Conservation (phyloP, 345 rosid species). For the Arabis alpina region DNA sequence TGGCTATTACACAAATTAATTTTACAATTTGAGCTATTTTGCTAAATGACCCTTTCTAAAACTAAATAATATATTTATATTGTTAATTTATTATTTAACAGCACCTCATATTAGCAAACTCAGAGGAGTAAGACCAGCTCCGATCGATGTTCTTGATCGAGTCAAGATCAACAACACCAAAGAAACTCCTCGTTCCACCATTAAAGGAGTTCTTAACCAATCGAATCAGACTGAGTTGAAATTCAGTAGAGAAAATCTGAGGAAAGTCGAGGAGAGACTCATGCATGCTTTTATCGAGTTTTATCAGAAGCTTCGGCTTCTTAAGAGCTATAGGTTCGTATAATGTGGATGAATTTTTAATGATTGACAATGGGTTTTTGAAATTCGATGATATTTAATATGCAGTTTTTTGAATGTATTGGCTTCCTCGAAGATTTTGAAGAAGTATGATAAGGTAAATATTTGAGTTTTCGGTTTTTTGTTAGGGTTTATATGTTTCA, state of each 20-base stretch:
- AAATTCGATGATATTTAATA: not conserved
- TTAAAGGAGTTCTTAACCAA: constrained; percentile 54
- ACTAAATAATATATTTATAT: no score
- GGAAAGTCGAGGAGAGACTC: constrained; percentile 57
- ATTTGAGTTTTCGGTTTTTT: constrained; percentile 11
- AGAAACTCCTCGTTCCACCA: constrained; percentile 76
- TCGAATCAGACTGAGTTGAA: constrained; percentile 47
- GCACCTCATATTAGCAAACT: constrained; percentile 10
- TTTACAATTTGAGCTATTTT: no score
- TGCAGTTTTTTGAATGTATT: constrained; percentile 71
- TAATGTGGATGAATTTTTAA: no score
- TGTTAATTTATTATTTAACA: no score
- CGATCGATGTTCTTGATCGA: constrained; percentile 50
- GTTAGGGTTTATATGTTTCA: constrained; percentile 4
- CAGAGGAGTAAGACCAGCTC: constrained; percentile 49
- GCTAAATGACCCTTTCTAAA: no score
- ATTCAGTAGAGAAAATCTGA: constrained; percentile 59
- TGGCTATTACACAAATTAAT: no score
- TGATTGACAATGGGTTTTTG: not conserved
- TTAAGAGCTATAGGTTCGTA: constrained; percentile 60
- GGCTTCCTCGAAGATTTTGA: constrained; percentile 83
- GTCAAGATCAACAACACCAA: constrained; percentile 52
- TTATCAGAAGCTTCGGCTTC: constrained; percentile 72
- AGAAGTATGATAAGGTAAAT: constrained; percentile 86
- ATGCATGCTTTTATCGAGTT: constrained; percentile 61